A percentile compares a stretch with the other conserved stretches of the same genome.
Conservation (phyloP, 768 basidiomycete genomes). For the Lentinula sp. region DNA sequence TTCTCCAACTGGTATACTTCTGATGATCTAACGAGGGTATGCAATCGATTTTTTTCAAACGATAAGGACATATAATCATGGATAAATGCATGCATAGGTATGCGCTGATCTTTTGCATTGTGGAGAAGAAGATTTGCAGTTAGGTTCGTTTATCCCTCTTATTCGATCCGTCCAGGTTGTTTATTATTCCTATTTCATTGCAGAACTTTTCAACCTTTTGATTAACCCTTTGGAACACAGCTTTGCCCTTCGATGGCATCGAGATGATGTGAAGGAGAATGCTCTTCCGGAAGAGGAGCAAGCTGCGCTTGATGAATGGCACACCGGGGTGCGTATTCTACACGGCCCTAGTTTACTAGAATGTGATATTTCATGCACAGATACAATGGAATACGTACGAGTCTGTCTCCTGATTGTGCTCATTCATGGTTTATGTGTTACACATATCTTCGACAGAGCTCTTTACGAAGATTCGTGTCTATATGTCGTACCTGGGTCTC, state of each 20-base stretch:
- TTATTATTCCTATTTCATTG: background rate
- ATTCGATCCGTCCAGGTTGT: background rate
- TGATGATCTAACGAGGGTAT: slow-evolving; percentile 33
- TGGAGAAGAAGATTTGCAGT: slow-evolving; percentile 53
- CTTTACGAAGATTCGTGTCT: slow-evolving; percentile 66
- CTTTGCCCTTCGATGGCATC: slow-evolving; percentile 76
- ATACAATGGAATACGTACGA: slow-evolving; percentile 80
- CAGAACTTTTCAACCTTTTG: slow-evolving; percentile 72
- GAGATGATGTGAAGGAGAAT: slow-evolving; percentile 63
- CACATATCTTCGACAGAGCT: slow-evolving; percentile 35
- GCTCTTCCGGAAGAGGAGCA: slow-evolving; percentile 57
- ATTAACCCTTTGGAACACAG: slow-evolving; percentile 61
- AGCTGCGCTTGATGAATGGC: slow-evolving; percentile 50
- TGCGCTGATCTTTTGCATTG: slow-evolving; percentile 50
- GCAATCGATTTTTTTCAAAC: background rate
- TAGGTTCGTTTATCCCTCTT: slow-evolving; percentile 40
- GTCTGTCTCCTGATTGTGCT: background rate
- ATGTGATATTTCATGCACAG: slow-evolving; percentile 22
- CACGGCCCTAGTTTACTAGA: background rate
- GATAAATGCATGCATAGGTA: background rate
- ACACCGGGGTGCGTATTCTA: slow-evolving; percentile 53
- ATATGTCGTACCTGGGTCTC: slow-evolving; percentile 65
- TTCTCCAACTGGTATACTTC: slow-evolving; percentile 71
- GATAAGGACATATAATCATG: background rate
- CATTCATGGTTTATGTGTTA: background rate